phyloP scores from a whole-genome alignment of 73 alveolate genomes.

The Paramecium tetraurelia region DNA sequence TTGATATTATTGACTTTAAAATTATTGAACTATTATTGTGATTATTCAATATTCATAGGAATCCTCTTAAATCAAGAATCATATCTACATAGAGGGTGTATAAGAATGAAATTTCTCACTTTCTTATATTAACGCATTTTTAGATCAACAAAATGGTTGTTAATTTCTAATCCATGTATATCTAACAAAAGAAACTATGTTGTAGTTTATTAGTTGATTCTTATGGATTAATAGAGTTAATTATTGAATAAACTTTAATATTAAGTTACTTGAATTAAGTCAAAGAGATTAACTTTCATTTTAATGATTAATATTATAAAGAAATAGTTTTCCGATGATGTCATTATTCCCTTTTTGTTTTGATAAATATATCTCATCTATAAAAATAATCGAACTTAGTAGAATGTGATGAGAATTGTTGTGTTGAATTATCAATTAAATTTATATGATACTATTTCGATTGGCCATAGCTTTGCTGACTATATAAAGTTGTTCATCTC shows the following conservation, averaged over 20 bases:
- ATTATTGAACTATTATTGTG: too few relatives aligned
- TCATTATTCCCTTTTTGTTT: neutral
- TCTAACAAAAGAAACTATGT: too few relatives aligned
- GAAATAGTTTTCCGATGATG: neutral
- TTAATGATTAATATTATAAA: neutral
- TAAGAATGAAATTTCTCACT: neutral
- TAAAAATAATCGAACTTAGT: neutral
- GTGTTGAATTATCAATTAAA: neutral
- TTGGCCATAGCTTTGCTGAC: neutral
- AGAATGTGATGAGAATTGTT: neutral
- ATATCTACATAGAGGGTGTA: too few relatives aligned
- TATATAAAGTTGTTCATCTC: neutral
- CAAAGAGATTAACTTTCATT: neutral
- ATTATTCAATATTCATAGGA: too few relatives aligned
- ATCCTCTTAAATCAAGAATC: too few relatives aligned
- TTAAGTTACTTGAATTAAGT: too few relatives aligned
- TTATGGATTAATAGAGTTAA: too few relatives aligned
- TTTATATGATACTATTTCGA: neutral
- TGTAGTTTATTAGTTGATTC: too few relatives aligned
- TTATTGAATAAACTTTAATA: too few relatives aligned
- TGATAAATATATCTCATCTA: neutral
- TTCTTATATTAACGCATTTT: too few relatives aligned
- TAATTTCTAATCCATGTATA: too few relatives aligned
- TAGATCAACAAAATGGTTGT: neutral
- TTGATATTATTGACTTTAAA: too few relatives aligned